Percentiles rank a stretch among this genome's conserved stretches.
These are phyloP conservation scores for Urochloa ruziziensis DNA, from an alignment of 176 grass and related monocot species.

Conservation along the genomic window DNA sequence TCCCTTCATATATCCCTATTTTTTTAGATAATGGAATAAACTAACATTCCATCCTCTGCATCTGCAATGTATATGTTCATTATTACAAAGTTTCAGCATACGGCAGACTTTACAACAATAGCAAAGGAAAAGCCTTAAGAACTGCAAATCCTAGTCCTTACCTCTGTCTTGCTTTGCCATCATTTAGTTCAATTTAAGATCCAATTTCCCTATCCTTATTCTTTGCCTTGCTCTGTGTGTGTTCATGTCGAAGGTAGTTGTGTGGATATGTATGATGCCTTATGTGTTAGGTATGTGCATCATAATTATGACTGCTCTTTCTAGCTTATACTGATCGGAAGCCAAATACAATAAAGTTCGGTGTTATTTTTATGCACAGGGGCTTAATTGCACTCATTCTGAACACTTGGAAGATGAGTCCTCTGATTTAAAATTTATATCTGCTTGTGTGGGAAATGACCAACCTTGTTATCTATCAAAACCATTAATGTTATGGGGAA, in stretches of 20 bases:
- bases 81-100: too few relatives aligned
- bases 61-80: not conserved
- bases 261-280: not conserved
- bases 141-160: not conserved
- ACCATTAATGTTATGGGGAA: not conserved
- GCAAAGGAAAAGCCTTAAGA: not conserved
- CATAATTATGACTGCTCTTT: not conserved
- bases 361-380: not conserved
- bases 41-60: not conserved
- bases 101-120: not conserved
- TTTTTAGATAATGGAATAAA: too few relatives aligned
- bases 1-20: too few relatives aligned
- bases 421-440: conserved; percentile 6
- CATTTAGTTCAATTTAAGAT: not conserved
- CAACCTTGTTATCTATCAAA: not conserved
- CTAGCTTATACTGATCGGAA: not conserved
- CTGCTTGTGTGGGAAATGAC: not conserved
- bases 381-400: not conserved
- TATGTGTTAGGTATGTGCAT: not conserved
- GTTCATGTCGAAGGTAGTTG: not conserved
- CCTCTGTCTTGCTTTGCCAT: not conserved
- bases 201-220: not conserved
- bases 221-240: not conserved
- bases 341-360: not conserved
- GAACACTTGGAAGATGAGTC: not conserved